Evolutionary conservation across 2,329 filamentous ascomycete genomes (phyloP), one percentile per base, ranked within the genome.

Genomic region (Cladorrhinum sp.): DNA sequence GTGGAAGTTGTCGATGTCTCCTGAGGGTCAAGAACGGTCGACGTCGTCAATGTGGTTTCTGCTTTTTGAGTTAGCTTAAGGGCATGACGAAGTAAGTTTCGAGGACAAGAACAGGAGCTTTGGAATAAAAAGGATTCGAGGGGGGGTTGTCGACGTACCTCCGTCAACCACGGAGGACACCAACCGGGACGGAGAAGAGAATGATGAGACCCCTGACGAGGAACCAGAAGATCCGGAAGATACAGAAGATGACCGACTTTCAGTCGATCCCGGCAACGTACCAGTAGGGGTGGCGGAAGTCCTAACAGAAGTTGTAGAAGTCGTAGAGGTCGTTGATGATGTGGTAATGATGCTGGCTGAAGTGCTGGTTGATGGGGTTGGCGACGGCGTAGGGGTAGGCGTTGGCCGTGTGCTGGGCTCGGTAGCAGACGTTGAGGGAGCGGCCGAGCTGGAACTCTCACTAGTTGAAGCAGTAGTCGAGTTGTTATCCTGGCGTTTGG

Each of bases 401-500:
- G 50, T 62, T 58, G 66, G 32, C 8, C 32, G 32, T 36, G 32
- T 64, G 10, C 51, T 41, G n/a, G 57, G n/a, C 2, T 59, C 56
- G n/a, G 63, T 58, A 8, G 54, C 55, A 20, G 41, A 45, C 41
- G 41, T 18, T 20, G 36, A n/a, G 16, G 36, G 36, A 3, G 36
- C 16, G 36, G 36, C 12, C 3, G 63, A 41, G 50, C 69, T 64
- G 23, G 69, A 55, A 27, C 13, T 50, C 27, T 57, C 29, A 20
- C 62, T 65, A 27, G 67, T 56, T 22, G 61, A 48, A 27, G 58
- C 62, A 24, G 66, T 62, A 32, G 70, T 67, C 16, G 70, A 73
- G 56, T 72, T 75, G 29, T 69, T 70, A 51, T 76, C 72, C 64
- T 86, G 83, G 64, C 88, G 82, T 73, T 85, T 86, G 38, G 84